Evolutionary conservation across 305 asterid genomes (phyloP).

Genomic region (Stenogyne calaminthoides): DNA sequence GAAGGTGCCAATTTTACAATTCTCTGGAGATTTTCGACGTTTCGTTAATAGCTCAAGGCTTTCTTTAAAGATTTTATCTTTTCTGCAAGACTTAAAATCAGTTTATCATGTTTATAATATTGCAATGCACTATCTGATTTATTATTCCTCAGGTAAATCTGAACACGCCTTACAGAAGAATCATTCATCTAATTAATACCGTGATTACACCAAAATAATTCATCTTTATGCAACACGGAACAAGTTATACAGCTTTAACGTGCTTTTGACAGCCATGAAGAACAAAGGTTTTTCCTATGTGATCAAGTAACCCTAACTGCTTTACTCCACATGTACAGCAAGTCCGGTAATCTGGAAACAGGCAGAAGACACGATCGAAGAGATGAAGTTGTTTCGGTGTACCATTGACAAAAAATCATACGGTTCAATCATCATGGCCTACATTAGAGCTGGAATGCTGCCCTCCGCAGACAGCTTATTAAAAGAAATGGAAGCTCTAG

Average conservation of each 20-base stretch:
- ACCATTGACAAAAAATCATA: constrained; percentile 69
- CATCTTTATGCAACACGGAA: constrained; percentile 61
- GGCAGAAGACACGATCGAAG: constrained; percentile 69
- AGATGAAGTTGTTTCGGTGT: constrained; percentile 82
- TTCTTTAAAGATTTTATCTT: no score
- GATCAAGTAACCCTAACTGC: constrained; percentile 87
- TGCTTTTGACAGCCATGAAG: constrained; percentile 60
- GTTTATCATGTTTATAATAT: not conserved
- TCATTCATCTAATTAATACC: constrained; percentile 73
- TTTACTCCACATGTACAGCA: constrained; percentile 86
- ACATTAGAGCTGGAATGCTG: constrained; percentile 71
- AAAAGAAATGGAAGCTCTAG: constrained; percentile 71
- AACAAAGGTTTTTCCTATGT: constrained; percentile 61
- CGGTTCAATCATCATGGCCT: constrained; percentile 92
- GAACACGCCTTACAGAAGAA: constrained; percentile 71
- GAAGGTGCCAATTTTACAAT: constrained; percentile 10
- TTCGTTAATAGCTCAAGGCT: no score
- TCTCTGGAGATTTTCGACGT: not conserved
- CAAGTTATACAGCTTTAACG: constrained; percentile 61
- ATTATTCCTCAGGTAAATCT: constrained; percentile 54
- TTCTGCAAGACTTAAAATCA: not conserved
- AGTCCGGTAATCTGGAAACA: constrained; percentile 64
- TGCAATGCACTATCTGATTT: constrained; percentile 6
- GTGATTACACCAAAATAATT: constrained; percentile 83
- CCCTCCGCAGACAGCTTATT: constrained; percentile 57